Base-by-base conservation (phyloP, 805 yeast species). In the Ogataea glucozyma region DNA sequence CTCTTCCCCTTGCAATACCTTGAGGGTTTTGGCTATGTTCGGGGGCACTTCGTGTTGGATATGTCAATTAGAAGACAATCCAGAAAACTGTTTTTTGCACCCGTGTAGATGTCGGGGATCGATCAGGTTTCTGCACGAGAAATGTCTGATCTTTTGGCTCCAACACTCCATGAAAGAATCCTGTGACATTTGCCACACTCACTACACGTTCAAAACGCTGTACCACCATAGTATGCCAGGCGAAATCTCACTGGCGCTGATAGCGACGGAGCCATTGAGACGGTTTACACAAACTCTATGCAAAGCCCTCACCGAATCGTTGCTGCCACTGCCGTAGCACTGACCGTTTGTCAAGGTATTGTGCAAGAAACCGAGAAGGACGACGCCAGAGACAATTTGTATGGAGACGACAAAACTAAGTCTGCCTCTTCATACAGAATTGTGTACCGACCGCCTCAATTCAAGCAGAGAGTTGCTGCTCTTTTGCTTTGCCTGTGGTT, bases 91-190 rank as follows among this genome's bases (percentile, higher is more conserved):
- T 3, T 69, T 93, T 33, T 83, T 77, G 50, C 90, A 86, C 62
- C 99, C 99, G 3, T 93, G 99, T 66, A 83, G 79, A 56, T 93
- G 99, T 66, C 74, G 88, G 41, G 99, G 99, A 1, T 85, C 96
- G 11, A 95, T 93, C 61, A 85, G 83, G 60, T 90, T 81, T 57
- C 87, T 93, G 41, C 99, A 93, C 62, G 95, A 91, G 62, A 93
- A 85, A 42, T 93, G 99, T 63, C 66, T 91, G 34, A 68, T 81
- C 55, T 93, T 88, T 56, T 91, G 99, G 99, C 75, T 93, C 31
- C 71, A 74, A 39, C 89, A 80, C 58, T 71, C 86, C 14, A 71
- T 76, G 39, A 79, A 81, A 45, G 73, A 74, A 24, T 72, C 76
- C 27, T 93, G 98, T 73, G 98, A 91, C 61, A 85, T 93, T 31